Evolutionary conservation across 1,284 basidiomycete species (phyloP), one percentile per base, ranked within the genome.

Genomic region (Puccinia horiana): DNA sequence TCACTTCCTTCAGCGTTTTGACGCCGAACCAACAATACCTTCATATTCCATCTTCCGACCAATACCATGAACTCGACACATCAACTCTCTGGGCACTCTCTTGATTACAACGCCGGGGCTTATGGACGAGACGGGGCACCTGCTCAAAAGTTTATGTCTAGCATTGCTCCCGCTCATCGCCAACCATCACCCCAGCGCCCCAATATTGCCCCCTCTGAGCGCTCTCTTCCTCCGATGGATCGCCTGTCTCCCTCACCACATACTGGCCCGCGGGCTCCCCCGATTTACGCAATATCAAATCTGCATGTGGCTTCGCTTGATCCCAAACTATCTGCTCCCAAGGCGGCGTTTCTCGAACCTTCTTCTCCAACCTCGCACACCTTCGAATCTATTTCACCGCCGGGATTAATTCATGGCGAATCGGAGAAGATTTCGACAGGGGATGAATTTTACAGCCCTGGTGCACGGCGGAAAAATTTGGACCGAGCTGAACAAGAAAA

Each of bases 51-150:
- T 23, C 63, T 42, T n/a, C 37, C 63, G 4, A 32, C 32, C 5
- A 65, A 40, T 18, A n/a, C n/a, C n/a, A 65, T 65, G 63, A 65
- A 65, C 20, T 65, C 63, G 8, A 42, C 63, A 40, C 63, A 65
- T n/a, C 63, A 42, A 65, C 37, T 3, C 61, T 14, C 61, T 32
- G 61, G 61, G 9, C 61, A 32, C 61, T 65, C 35, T 20, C 18
- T 18, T 32, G 42, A 67, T 16, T 29, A 70, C 49, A 61, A 74
- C 42, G 54, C 37, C 18, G 78, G 78, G 26, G 69, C 78, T 29
- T 81, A 81, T 37, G 78, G 78, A 4, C 78, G 42, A 9, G 78
- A 81, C 47, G 78, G 78, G 23, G 78, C 78, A n/a, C 78, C 78
- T 18, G 54, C 78, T 47, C 72, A 69, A 12, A 81, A 74, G n/a